These are phyloP conservation scores for Cryptosporidium viatorum DNA, from an alignment of 169 alveolate genomes.

Conservation along the genomic window DNA sequence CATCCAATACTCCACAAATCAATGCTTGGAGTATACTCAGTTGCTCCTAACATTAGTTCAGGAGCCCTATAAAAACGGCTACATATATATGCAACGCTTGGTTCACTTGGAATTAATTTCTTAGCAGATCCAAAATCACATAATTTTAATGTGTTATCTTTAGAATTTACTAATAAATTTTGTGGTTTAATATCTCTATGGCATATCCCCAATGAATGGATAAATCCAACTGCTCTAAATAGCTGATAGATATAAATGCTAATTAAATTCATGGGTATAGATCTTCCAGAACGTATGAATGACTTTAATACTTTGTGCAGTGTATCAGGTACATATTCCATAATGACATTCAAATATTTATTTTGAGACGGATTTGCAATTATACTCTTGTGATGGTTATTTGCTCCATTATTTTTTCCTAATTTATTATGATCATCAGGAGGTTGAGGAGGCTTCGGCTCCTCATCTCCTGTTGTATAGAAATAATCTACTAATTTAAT, in stretches of 20 bases:
- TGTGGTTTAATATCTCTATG: slow-evolving; percentile 99
- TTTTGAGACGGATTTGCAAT: slow-evolving; percentile 19
- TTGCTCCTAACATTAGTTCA: slow-evolving; percentile 97
- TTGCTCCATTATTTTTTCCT: slow-evolving; percentile 29
- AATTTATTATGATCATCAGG: slow-evolving; percentile 75
- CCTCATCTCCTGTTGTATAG: slow-evolving; percentile 86
- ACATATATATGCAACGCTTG: slow-evolving; percentile 95
- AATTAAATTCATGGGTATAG: slow-evolving; percentile 91
- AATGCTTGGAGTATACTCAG: slow-evolving; percentile 96
- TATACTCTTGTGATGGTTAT: neutral
- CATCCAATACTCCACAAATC: slow-evolving; percentile 98
- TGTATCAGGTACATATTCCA: slow-evolving; percentile 98
- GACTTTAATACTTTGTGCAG: slow-evolving; percentile 91
- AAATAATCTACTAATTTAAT: slow-evolving; percentile 92
- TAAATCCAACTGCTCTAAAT: slow-evolving; percentile 94
- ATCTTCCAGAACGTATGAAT: slow-evolving; percentile 88
- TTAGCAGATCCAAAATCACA: slow-evolving; percentile 99
- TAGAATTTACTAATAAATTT: slow-evolving; percentile 94
- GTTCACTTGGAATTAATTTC: slow-evolving; percentile 91
- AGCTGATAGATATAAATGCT: slow-evolving; percentile 94
- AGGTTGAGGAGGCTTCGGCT: slow-evolving; percentile 72
- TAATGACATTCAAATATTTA: slow-evolving; percentile 93
- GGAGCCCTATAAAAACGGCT: slow-evolving; percentile 99
- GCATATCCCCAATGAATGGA: slow-evolving; percentile 94
- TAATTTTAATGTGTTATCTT: slow-evolving; percentile 91